These are phyloP conservation scores for Globisporangium echinulatum DNA, from an alignment of 352 stramenopile species.

Conservation along the genomic window DNA sequence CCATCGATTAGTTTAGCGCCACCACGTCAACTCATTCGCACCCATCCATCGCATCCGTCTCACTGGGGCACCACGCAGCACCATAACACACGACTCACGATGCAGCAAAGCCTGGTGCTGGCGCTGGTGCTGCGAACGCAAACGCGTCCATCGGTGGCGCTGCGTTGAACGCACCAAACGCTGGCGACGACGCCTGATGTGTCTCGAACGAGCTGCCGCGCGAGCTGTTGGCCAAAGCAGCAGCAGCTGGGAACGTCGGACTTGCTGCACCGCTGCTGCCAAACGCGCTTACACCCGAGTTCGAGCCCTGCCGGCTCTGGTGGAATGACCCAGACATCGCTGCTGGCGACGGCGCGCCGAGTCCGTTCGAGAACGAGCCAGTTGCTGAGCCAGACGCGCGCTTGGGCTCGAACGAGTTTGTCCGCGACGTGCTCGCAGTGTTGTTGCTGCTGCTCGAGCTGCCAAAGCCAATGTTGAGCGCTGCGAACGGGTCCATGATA, in stretches of 20 bases:
- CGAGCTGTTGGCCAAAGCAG: constrained; percentile 11
- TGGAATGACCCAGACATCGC: background rate
- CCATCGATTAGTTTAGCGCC: background rate
- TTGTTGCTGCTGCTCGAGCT: constrained; percentile 13
- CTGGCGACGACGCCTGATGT: constrained; percentile 13
- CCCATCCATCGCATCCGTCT: too few species aligned
- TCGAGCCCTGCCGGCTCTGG: constrained; percentile 6
- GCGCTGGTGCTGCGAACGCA: constrained; percentile 2
- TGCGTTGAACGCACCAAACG: constrained; percentile 10
- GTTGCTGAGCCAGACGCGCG: constrained; percentile 11
- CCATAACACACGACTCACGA: constrained; percentile 5
- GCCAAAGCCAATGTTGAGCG: constrained; percentile 52
- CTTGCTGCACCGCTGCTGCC: constrained; percentile 3
- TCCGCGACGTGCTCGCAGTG: constrained; percentile 19
- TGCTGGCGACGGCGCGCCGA: background rate
- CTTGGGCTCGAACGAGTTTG: constrained; percentile 26
- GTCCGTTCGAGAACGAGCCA: constrained; percentile 7
- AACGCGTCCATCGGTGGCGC: constrained; percentile 12
- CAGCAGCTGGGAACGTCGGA: constrained; percentile 4
- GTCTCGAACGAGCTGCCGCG: constrained; percentile 36
- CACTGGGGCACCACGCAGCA: background rate
- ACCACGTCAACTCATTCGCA: too few species aligned
- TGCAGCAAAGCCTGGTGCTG: constrained; percentile 1
- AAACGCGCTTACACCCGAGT: constrained; percentile 6
- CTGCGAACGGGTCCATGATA: constrained; percentile 69